Evolutionary conservation across 192 early-diverging fungal genomes (phyloP).

Genomic region (Entophlyctis luteolus): DNA sequence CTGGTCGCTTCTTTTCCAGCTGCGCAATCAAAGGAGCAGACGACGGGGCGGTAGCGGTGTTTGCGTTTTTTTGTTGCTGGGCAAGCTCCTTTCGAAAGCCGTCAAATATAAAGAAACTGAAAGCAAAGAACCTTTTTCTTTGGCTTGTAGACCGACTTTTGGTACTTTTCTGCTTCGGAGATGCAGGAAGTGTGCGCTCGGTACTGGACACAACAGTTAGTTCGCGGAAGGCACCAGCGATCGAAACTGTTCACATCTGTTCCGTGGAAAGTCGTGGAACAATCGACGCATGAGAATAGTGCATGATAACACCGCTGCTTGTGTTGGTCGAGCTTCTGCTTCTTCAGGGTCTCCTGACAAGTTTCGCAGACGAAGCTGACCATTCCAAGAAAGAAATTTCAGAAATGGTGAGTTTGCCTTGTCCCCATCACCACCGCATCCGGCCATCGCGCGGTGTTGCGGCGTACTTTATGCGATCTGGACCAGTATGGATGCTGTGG

Average conservation of each 20-base stretch:
- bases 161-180: slow-evolving; percentile 90
- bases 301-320: slow-evolving; percentile 73
- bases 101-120: background rate
- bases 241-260: slow-evolving; percentile 33
- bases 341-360: slow-evolving; percentile 83
- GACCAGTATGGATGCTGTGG: no score
- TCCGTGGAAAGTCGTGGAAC: slow-evolving; percentile 76
- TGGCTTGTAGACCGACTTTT: slow-evolving; percentile 75
- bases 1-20: slow-evolving; percentile 29
- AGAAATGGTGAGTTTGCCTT: background rate
- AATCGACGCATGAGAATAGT: slow-evolving; percentile 90
- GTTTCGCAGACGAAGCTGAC: slow-evolving; percentile 28
- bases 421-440: background rate
- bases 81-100: slow-evolving; percentile 1
- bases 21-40: slow-evolving; percentile 38
- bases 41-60: slow-evolving; percentile 33
- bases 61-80: slow-evolving; percentile 22
- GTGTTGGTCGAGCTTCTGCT: slow-evolving; percentile 87
- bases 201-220: slow-evolving; percentile 43
- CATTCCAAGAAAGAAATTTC: slow-evolving; percentile 6
- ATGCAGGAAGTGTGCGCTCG: slow-evolving; percentile 85
- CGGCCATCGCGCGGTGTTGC: background rate
- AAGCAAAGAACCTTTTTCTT: slow-evolving; percentile 55
- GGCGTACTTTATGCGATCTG: no score
- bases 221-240: background rate